Percentiles rank a stretch among this genome's conserved stretches.
Conservation (phyloP, 2,329 filamentous ascomycete species). For the Dactylellina cionopaga region DNA sequence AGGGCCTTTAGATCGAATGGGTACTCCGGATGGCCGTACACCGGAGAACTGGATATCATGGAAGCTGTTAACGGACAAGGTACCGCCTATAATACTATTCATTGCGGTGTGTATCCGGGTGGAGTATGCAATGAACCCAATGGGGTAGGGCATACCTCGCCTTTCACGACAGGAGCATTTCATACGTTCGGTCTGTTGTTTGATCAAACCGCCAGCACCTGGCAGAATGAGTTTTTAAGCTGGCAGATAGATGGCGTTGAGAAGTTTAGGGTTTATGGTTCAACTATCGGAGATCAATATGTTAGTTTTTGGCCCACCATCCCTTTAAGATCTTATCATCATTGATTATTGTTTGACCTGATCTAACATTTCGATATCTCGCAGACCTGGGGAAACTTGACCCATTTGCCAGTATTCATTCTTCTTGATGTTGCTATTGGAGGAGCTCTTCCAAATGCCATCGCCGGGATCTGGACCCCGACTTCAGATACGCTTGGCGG, state of each 20-base stretch:
- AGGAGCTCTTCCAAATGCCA: slow-evolving; percentile 60
- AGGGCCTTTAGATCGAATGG: slow-evolving; percentile 60
- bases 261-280: slow-evolving; percentile 57
- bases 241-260: slow-evolving; percentile 60
- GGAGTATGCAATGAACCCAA: slow-evolving; percentile 63
- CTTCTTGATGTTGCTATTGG: slow-evolving; percentile 63
- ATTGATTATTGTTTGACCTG: neutral
- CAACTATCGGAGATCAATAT: slow-evolving; percentile 55
- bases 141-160: slow-evolving; percentile 58
- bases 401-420: slow-evolving; percentile 59
- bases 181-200: slow-evolving; percentile 59
- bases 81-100: slow-evolving; percentile 60
- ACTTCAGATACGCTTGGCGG: slow-evolving; percentile 59
- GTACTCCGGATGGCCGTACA: slow-evolving; percentile 62
- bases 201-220: slow-evolving; percentile 58
- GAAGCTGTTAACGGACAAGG: slow-evolving; percentile 62
- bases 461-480: slow-evolving; percentile 59
- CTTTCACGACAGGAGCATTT: slow-evolving; percentile 58
- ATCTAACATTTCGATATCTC: slow-evolving; percentile 32
- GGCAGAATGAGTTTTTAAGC: slow-evolving; percentile 58
- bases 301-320: slow-evolving; percentile 16
- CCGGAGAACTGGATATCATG: slow-evolving; percentile 64
- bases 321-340: neutral
- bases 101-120: slow-evolving; percentile 62
- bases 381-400: slow-evolving; percentile 59